Percentiles rank a stretch among this genome's conserved stretches.
These are phyloP conservation scores for Talaromyces proteolyticus DNA, from an alignment of 495 filamentous ascomycete genomes.

Conservation along the genomic window DNA sequence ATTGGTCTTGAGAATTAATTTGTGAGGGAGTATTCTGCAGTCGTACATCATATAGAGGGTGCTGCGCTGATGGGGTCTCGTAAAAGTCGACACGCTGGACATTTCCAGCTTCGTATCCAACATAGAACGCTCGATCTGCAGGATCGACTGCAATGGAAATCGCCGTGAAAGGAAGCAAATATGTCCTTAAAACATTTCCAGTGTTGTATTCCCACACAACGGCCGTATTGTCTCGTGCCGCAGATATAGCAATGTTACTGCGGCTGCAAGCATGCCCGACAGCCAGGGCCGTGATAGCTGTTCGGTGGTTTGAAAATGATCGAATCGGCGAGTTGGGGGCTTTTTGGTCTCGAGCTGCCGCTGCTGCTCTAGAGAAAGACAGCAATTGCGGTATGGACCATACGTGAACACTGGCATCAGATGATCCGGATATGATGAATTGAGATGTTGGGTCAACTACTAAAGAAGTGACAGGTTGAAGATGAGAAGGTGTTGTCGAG, in stretches of 20 bases:
- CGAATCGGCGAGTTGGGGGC: conserved; percentile 49
- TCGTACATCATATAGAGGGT: conserved; percentile 49
- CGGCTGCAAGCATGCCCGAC: conserved; percentile 61
- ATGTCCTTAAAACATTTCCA: conserved; percentile 68
- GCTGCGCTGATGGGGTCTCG: conserved; percentile 40
- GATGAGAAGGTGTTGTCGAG: conserved; percentile 79
- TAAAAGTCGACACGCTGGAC: conserved; percentile 79
- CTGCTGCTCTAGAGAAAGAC: conserved; percentile 46
- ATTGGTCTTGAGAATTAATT: conserved; percentile 47
- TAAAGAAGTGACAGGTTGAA: conserved; percentile 76
- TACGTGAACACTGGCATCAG: conserved; percentile 83
- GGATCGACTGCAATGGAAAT: conserved; percentile 74
- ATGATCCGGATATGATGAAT: conserved; percentile 80
- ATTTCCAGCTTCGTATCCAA: conserved; percentile 76
- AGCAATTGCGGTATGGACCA: conserved; percentile 78
- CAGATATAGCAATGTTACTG: conserved; percentile 71
- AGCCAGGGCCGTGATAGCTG: conserved; percentile 65
- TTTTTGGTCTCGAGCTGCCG: conserved; percentile 27
- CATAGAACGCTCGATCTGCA: conserved; percentile 74
- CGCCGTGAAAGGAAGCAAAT: conserved; percentile 67
- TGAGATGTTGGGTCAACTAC: conserved; percentile 64
- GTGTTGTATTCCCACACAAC: conserved; percentile 87
- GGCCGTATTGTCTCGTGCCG: conserved; percentile 73
- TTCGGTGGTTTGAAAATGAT: conserved; percentile 73
- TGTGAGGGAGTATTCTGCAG: conserved; percentile 53